Evolutionary conservation across 306 rosid genomes (phyloP).

Genomic region (Hippophae gyantsensis): DNA sequence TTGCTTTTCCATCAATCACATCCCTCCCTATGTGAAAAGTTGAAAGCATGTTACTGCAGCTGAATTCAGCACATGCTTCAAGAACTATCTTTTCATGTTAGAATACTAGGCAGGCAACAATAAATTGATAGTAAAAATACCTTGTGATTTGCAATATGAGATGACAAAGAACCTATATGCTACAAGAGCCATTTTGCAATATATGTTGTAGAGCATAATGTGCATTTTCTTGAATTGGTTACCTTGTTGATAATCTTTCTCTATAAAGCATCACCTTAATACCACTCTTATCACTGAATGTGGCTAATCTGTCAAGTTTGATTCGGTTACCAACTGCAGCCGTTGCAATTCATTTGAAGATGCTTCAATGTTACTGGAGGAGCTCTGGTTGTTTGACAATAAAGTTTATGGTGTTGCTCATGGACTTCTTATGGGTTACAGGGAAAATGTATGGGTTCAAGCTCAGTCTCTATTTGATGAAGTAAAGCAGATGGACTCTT

Average conservation of each 20-base stretch:
- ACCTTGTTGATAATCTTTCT: too few relatives aligned
- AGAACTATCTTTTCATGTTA: too few relatives aligned
- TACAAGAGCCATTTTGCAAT: too few relatives aligned
- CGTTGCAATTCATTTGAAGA: conserved; percentile 68
- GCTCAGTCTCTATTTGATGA: conserved; percentile 77
- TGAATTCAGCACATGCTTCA: too few relatives aligned
- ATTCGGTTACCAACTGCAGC: conserved; percentile 41
- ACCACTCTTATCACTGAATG: background rate
- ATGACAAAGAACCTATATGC: too few relatives aligned
- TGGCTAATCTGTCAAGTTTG: conserved; percentile 10
- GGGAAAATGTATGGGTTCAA: conserved; percentile 57
- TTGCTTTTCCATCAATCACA: too few relatives aligned
- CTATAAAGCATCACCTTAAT: too few relatives aligned
- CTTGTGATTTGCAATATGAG: background rate
- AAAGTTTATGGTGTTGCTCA: conserved; percentile 88
- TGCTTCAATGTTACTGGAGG: conserved; percentile 81
- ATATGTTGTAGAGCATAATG: too few relatives aligned
- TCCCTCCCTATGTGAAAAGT: too few relatives aligned
- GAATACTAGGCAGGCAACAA: too few relatives aligned
- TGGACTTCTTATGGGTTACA: conserved; percentile 74
- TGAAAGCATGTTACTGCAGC: too few relatives aligned
- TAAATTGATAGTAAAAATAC: background rate
- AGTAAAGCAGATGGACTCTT: conserved; percentile 72
- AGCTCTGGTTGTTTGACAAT: conserved; percentile 69
- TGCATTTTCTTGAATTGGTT: too few relatives aligned